Percentiles rank a stretch among this genome's conserved stretches.
Conservation (phyloP, 176 grass and related monocot species). For the Themeda triandra region DNA sequence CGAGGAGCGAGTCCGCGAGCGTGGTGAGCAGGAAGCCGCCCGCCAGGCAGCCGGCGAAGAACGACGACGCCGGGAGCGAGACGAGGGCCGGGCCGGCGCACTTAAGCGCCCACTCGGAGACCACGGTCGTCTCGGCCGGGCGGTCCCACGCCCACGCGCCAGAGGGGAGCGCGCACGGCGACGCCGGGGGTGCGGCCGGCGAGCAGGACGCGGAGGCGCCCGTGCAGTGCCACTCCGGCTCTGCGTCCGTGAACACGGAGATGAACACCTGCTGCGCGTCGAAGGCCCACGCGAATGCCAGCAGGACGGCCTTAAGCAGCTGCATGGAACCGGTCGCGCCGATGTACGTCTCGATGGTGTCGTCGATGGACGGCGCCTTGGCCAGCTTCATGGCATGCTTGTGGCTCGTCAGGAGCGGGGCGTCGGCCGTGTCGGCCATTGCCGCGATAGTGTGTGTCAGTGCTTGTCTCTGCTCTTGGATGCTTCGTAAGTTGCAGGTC, state of each 20-base stretch:
- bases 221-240: slow-evolving; percentile 74
- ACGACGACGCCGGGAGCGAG: slow-evolving; percentile 72
- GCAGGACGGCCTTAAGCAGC: slow-evolving; percentile 55
- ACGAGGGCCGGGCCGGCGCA: slow-evolving; percentile 63
- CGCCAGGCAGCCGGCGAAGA: slow-evolving; percentile 74
- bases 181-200: slow-evolving; percentile 6
- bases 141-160: slow-evolving; percentile 72
- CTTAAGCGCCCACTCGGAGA: slow-evolving; percentile 80
- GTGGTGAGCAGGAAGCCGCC: slow-evolving; percentile 77
- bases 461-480: not conserved
- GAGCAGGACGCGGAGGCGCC: slow-evolving; percentile 31
- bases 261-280: slow-evolving; percentile 97
- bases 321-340: slow-evolving; percentile 36
- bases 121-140: slow-evolving; percentile 36
- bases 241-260: slow-evolving; percentile 82
- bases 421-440: slow-evolving; percentile 38
- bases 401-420: slow-evolving; percentile 44
- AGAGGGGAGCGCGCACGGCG: slow-evolving; percentile 45
- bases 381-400: not conserved
- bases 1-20: slow-evolving; percentile 73
- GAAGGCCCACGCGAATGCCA: slow-evolving; percentile 80
- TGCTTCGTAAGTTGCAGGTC: not conserved
- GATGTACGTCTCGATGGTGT: slow-evolving; percentile 73
- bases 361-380: slow-evolving; percentile 49
- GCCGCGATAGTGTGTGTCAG: no score